Base-by-base conservation (phyloP, 345 rosid species). In the Eucalyptus erythrocorys region DNA sequence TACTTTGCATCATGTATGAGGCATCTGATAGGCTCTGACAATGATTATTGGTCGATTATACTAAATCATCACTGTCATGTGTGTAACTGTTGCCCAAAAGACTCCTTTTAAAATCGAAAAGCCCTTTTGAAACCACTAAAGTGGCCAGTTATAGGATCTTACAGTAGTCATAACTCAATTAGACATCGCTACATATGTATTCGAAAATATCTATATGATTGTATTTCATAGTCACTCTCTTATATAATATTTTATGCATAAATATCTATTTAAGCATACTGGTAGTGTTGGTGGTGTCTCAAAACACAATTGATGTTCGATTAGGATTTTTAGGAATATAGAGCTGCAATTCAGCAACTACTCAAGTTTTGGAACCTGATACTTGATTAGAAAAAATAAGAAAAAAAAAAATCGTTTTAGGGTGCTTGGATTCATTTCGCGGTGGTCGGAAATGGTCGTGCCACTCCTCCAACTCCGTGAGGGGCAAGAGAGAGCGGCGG, bases 11-110 rank as follows among this genome's bases (percentile, higher is more conserved):
- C 82, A 37, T 76, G 13, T 19, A 37, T 19, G 82, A 76, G 47
- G 9, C 42, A 37, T 37, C 13, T 34, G 14, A 10, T 6, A 9
- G 43, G 22, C 2, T 1, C 27, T 0, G 0, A 5, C 14, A 37
- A 37, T 21, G 45, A 40, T 76, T 8, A 37, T 37, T 10, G 2
- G 4, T 19, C 1, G 14, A 11, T 76, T 19, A 76, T 11, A 21
- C 22, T 21, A 76, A 21, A 76, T 37, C 82, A 37, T 37, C 4
- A 3, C 0, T 37, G 3, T 13, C 8, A 76, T 11, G 7, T 76
- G 2, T 76, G 27, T 76, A 76, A 76, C 3, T 1, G 1, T 19
- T 8, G 8, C 15, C 4, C 5, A 3, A 12, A 37, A 37, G 42
- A 76, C 2, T 71, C 82, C 82, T 37, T 37, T 37, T 71, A 17